Base-by-base conservation (phyloP, 1,284 basidiomycete genomes). In the Naganishia albida region DNA sequence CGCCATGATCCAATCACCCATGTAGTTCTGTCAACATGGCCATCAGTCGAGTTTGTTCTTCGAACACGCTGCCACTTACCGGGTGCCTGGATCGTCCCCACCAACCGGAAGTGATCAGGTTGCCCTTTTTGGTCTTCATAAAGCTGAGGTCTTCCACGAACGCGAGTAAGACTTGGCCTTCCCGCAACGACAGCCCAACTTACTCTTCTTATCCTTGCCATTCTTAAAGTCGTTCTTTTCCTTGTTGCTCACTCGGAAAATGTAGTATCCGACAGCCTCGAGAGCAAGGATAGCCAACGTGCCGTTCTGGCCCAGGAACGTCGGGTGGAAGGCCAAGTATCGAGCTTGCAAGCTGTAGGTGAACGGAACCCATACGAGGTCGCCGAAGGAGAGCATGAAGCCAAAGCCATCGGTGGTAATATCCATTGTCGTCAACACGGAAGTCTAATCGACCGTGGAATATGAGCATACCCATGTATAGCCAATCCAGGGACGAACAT, bases 341-440 rank as follows among this genome's bases (percentile, higher is more conserved):
- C 93, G 88, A 1, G 94, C 91, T 81, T 99, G 94, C 6, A 98
- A 85, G 25, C 87, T 88, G 80, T 98, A 99, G 16, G 87, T 87
- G 80, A 98, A 97, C 6, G 96, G 96, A 10, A 99, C 90, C 90
- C 93, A 98, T 20, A 87, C 82, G 26, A 98, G 85, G 77, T 99
- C 93, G 52, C 95, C 96, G 55, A 96, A 87, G 2, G 91, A 82
- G 38, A 99, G 87, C 96, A 99, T 99, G 84, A 95, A 98, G 7
- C 96, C 96, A 72, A 99, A 98, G 4, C 95, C 95, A 72, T 99
- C 96, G 30, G 91, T 92, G 8, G 89, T 95, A 75, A 99, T 96
- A 77, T 99, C 95, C 93, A 99, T 98, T 20, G 91, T 93, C 10
- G 91, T 94, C 68, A 99, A 85, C 73, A 99, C 87, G 12, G 90